Base-by-base conservation (phyloP, 345 rosid species). In the Sonneratia alba region DNA sequence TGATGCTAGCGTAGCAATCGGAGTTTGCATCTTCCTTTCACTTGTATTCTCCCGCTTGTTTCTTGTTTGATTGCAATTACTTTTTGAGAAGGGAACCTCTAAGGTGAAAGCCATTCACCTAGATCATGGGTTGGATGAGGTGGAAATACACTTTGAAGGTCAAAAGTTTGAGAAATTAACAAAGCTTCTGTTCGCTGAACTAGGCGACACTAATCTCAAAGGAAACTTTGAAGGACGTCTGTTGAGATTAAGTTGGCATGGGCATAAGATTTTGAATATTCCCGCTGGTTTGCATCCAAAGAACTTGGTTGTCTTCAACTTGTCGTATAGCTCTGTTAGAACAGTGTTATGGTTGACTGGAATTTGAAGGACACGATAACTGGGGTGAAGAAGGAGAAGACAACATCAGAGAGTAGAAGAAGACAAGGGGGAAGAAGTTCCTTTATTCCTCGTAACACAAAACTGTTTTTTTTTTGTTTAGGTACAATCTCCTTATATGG, bases 241-340 rank as follows among this genome's bases (percentile, higher is more conserved):
- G 1, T 27, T 6, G 12, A 72, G 36, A 19, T 72, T 72, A 63
- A 72, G 69, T 66, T 66, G 47, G 45, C 69, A 66, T 36, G 69
- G 69, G 27, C 45, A 66, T 18, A 14, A 4, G 9, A 14, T 22
- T 19, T 11, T 56, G 27, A 0, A 0, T 2, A 7, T 34, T 18
- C 1, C 7, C 0, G 14, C 27, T 7, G 21, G 10, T 43, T 48
- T 71, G 19, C 34, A 22, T 0, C 27, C 64, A 21, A 16, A 3
- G 3, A n/a, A 72, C 0, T 10, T 72, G 4, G 69, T 55, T 22
- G 6, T 70, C 53, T 66, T 70, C 10, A 48, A 56, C 53, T 47
- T 70, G 18, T 70, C 66, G 2, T 19, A 10, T 38, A 56, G 73
- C 48, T 36, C 24, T 24, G 73, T 70, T 63, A 38, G 0, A 13